phyloP scores from a whole-genome alignment of 1,284 basidiomycete species.

The Apiotrichum laibachii region DNA sequence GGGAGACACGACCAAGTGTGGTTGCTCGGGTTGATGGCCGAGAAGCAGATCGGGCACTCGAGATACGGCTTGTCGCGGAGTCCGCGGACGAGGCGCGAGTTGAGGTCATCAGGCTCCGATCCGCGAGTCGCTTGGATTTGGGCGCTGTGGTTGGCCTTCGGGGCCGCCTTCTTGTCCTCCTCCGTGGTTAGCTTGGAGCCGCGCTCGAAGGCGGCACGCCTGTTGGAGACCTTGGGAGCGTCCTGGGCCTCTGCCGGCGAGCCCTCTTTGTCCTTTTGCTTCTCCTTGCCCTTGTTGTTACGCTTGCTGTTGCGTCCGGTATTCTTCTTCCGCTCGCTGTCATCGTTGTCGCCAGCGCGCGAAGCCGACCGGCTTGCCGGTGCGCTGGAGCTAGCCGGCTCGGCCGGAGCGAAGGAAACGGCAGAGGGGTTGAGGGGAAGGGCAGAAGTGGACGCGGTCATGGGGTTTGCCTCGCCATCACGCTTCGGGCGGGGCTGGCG shows the following conservation, averaged over 20 bases:
- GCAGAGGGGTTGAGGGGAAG: slow-evolving; percentile 17
- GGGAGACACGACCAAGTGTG: slow-evolving; percentile 51
- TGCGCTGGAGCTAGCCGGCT: not conserved
- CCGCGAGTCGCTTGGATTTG: slow-evolving; percentile 3
- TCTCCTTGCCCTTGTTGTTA: not conserved
- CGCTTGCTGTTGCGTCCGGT: not conserved
- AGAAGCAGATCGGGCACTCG: slow-evolving; percentile 52
- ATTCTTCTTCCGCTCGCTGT: slow-evolving; percentile 5
- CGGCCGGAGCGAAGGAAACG: slow-evolving; percentile 10
- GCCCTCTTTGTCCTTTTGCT: not conserved
- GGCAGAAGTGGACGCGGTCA: not conserved
- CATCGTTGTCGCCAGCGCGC: slow-evolving; percentile 3
- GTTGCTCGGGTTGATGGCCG: slow-evolving; percentile 45
- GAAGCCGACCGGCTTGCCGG: slow-evolving; percentile 1
- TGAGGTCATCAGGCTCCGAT: slow-evolving; percentile 46
- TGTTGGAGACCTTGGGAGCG: slow-evolving; percentile 14
- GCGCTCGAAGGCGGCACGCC: slow-evolving; percentile 42
- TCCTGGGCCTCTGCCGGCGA: not conserved
- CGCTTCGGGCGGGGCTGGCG: slow-evolving; percentile 2
- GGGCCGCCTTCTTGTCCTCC: slow-evolving; percentile 7
- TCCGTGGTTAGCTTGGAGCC: slow-evolving; percentile 20
- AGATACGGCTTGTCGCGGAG: slow-evolving; percentile 42
- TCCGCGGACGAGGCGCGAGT: slow-evolving; percentile 44
- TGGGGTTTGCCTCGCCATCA: not conserved
- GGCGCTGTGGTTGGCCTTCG: slow-evolving; percentile 23